Base-by-base conservation (phyloP, 2,329 filamentous ascomycete genomes). In the Leptographium lundbergii region DNA sequence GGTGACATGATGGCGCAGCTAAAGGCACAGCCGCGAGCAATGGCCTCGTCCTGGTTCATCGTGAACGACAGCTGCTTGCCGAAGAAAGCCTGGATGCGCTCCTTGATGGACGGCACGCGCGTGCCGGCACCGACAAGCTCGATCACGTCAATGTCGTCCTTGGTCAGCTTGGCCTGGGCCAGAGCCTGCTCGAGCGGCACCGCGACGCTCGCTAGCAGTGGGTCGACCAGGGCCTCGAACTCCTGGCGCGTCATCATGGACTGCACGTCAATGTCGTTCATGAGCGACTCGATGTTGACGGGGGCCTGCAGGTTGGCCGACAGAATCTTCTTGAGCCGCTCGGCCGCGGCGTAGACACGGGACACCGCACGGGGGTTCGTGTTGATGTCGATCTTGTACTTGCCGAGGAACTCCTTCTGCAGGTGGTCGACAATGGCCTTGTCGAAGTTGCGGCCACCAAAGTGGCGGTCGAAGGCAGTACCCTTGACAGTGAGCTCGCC, bases 321-420 rank as follows among this genome's bases (percentile, higher is more conserved):
- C 59, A 99, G 80, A 59, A 97, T 86, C 85, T 97, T 97, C 86
- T 99, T 99, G 71, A 95, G 78, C 82, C 96, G 96, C 81, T 99
- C 94, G 59, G 91, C 91, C 60, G 89, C 91, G 62, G 90, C 85
- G 50, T 88, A 81, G 67, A 95, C 89, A 72, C 94, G 90, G 66
- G 91, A 85, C 73, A 87, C 83, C 61, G 92, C 94, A 78, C 96
- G 96, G 65, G 86, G 82, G 77, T 97, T 94, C 66, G 84, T 85
- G 74, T 85, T 84, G 76, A 99, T 92, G 72, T 97, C 91, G 67
- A 97, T 88, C 82, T 95, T 96, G 84, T 89, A 95, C 75, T 95
- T 96, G 75, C 90, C 89, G 78, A 94, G 89, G 82, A 97, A 99
- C 74, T 97, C 91, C 69, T 89, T 86, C 68, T 88, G 88, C 70